A percentile compares a stretch with the other conserved stretches of the same genome.
Evolutionary conservation across 495 filamentous ascomycete genomes (phyloP).

Genomic region (Thermothielavioides terrestris): DNA sequence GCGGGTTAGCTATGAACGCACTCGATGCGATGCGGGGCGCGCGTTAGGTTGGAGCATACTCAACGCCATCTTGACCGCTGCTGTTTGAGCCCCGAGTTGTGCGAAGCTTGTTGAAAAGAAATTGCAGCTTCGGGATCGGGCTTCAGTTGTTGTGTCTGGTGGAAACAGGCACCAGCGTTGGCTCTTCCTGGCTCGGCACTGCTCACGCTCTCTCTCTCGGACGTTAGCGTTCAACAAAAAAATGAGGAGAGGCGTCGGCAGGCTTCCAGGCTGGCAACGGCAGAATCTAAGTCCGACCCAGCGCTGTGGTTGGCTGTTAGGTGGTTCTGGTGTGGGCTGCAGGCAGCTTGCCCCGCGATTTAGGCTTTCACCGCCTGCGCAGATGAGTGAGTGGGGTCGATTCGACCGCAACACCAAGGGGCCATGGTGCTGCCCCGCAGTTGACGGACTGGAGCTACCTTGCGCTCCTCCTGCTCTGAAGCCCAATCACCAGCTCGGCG

Average conservation of each 20-base stretch:
- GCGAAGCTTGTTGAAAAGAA: not conserved
- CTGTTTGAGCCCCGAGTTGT: slow-evolving; percentile 1
- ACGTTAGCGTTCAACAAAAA: too few relatives aligned
- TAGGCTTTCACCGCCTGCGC: slow-evolving; percentile 15
- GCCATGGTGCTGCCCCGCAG: too few relatives aligned
- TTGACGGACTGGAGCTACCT: too few relatives aligned
- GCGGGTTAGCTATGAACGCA: slow-evolving; percentile 21
- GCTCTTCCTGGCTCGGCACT: slow-evolving; percentile 19
- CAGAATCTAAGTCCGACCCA: slow-evolving; percentile 23
- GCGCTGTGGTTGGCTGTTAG: slow-evolving; percentile 18
- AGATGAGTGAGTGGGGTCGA: slow-evolving; percentile 17
- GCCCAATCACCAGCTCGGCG: too few relatives aligned
- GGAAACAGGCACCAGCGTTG: slow-evolving; percentile 10
- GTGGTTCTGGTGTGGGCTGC: not conserved
- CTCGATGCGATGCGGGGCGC: too few relatives aligned
- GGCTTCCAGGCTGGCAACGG: slow-evolving; percentile 17
- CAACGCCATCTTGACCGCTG: slow-evolving; percentile 39
- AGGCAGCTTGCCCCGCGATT: slow-evolving; percentile 11
- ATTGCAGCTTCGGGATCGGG: slow-evolving; percentile 4
- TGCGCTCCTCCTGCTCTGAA: too few relatives aligned
- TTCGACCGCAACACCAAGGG: slow-evolving; percentile 9
- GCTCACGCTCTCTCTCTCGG: slow-evolving; percentile 17
- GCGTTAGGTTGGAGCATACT: slow-evolving; percentile 27
- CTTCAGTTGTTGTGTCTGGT: not conserved
- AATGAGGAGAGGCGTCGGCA: slow-evolving; percentile 17